phyloP scores from a whole-genome alignment of 2,329 filamentous ascomycete species.

The Mycosphaerella arachidis region DNA sequence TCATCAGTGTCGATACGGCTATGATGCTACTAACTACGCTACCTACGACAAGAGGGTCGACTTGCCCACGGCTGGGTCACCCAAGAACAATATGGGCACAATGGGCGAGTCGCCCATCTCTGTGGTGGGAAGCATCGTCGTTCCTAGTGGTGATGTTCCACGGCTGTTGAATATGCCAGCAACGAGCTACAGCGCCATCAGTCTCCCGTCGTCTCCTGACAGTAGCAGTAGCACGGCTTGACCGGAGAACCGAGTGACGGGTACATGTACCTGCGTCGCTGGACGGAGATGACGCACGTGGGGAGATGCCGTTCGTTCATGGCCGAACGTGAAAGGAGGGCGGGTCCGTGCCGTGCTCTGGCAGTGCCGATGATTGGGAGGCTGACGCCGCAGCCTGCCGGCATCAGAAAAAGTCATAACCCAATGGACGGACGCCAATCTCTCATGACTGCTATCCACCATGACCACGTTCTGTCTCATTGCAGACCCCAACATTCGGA shows the following conservation, averaged over 20 bases:
- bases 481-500: not conserved
- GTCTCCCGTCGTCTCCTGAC: not conserved
- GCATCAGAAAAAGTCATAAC: not conserved
- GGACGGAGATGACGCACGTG: not conserved
- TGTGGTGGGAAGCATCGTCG: slow-evolving; percentile 1
- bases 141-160: not conserved
- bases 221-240: not conserved
- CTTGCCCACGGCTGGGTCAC: slow-evolving; percentile 57
- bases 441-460: not conserved
- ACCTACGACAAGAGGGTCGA: slow-evolving; percentile 59
- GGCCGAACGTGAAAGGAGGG: not conserved
- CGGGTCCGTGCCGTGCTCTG: not conserved
- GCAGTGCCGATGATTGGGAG: no score
- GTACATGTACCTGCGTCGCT: not conserved
- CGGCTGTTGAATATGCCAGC: not conserved
- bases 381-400: not conserved
- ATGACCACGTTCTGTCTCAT: not conserved
- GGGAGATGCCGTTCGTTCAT: not conserved
- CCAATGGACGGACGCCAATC: not conserved
- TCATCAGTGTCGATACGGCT: slow-evolving; percentile 1
- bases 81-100: slow-evolving; percentile 53
- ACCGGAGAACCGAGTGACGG: not conserved
- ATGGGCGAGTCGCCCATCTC: slow-evolving; percentile 30
- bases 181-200: not conserved
- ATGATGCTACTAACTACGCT: not conserved